phyloP scores from a whole-genome alignment of 2,329 filamentous ascomycete species.

The Sporothrix phasma region DNA sequence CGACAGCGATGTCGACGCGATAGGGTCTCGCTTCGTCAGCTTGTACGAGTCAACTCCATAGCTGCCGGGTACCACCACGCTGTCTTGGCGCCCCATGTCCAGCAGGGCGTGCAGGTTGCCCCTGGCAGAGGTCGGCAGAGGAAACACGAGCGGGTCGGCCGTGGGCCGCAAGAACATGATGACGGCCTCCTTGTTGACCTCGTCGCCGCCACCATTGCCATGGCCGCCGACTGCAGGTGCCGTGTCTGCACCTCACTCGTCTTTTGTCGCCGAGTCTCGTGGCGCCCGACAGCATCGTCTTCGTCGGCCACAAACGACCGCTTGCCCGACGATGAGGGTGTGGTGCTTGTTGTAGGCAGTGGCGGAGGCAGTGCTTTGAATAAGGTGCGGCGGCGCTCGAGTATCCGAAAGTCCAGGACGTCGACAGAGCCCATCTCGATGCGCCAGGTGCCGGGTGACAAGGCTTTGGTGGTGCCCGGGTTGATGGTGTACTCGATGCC shows the following conservation, averaged over 20 bases:
- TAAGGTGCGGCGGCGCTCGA: conserved; percentile 34
- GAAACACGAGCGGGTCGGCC: conserved; percentile 42
- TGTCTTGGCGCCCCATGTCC: conserved; percentile 40
- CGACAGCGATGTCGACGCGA: conserved; percentile 44
- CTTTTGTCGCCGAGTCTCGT: conserved; percentile 27
- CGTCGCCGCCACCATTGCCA: conserved; percentile 25
- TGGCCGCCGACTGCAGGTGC: conserved; percentile 13
- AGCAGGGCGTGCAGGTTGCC: conserved; percentile 42
- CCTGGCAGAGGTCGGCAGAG: conserved; percentile 37
- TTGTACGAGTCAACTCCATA: conserved; percentile 44
- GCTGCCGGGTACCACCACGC: conserved; percentile 38
- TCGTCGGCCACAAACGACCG: conserved; percentile 38
- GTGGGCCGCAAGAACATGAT: conserved; percentile 45
- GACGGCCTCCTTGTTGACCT: conserved; percentile 36
- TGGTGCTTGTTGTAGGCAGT: conserved; percentile 17
- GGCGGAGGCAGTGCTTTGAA: conserved; percentile 24
- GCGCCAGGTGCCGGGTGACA: conserved; percentile 47
- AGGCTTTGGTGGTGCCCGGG: conserved; percentile 34
- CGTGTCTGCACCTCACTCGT: conserved; percentile 20
- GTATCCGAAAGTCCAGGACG: conserved; percentile 47
- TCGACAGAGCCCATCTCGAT: conserved; percentile 40
- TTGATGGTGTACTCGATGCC: conserved; percentile 28
- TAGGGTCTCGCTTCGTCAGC: conserved; percentile 46
- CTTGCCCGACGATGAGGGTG: conserved; percentile 40
- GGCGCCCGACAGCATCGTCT: conserved; percentile 27